Evolutionary conservation across 2,329 filamentous ascomycete species (phyloP).

Genomic region (Fusarium buharicum): DNA sequence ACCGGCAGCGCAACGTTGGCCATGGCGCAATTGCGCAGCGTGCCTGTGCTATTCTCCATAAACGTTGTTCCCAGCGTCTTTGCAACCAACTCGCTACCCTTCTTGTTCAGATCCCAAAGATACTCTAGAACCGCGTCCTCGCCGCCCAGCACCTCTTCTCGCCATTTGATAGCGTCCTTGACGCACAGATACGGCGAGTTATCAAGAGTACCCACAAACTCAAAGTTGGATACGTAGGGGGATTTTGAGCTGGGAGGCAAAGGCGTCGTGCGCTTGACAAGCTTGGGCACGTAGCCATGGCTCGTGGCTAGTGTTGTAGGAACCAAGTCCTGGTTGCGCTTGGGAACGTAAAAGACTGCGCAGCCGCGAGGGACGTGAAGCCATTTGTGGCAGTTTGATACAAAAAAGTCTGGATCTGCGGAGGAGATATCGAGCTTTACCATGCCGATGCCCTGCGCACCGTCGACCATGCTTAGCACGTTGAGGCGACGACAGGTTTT

Average conservation of each 20-base stretch:
- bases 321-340: slow-evolving; percentile 79
- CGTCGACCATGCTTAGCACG: slow-evolving; percentile 81
- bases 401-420: slow-evolving; percentile 85
- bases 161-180: slow-evolving; percentile 76
- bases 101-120: slow-evolving; percentile 68
- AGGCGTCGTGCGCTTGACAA: slow-evolving; percentile 50
- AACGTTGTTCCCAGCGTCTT: slow-evolving; percentile 74
- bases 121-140: slow-evolving; percentile 77
- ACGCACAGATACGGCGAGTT: slow-evolving; percentile 77
- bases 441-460: slow-evolving; percentile 85
- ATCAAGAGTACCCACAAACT: slow-evolving; percentile 81
- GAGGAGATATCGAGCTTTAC: slow-evolving; percentile 73
- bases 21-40: slow-evolving; percentile 74
- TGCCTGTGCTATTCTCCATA: slow-evolving; percentile 72
- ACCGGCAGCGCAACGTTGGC: slow-evolving; percentile 80
- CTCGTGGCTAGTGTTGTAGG: slow-evolving; percentile 81
- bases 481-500: slow-evolving; percentile 71
- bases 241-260: slow-evolving; percentile 61
- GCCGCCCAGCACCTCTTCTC: slow-evolving; percentile 74
- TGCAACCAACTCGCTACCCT: slow-evolving; percentile 71
- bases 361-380: slow-evolving; percentile 82
- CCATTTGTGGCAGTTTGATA: slow-evolving; percentile 93
- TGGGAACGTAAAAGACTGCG: slow-evolving; percentile 82
- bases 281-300: slow-evolving; percentile 74
- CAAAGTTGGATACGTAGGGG: slow-evolving; percentile 75